Evolutionary conservation across 2,329 filamentous ascomycete species (phyloP).

Genomic region (Aspergillus texensis): DNA sequence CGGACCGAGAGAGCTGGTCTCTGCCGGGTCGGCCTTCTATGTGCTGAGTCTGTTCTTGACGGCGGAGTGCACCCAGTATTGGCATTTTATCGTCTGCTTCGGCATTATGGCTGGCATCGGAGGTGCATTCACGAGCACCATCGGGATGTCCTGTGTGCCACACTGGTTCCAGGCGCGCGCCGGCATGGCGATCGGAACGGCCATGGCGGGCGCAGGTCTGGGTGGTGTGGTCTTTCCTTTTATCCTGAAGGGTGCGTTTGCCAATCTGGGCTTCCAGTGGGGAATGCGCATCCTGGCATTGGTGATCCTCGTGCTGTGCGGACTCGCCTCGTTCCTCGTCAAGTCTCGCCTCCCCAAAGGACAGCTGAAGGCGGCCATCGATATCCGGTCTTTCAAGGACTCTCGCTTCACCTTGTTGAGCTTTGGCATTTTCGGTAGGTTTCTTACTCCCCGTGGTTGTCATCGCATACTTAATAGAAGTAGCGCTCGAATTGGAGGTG

Average conservation of each 20-base stretch:
- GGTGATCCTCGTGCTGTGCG: slow-evolving; percentile 36
- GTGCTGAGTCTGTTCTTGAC: slow-evolving; percentile 48
- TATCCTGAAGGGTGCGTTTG: slow-evolving; percentile 37
- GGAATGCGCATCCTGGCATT: slow-evolving; percentile 42
- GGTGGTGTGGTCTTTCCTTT: slow-evolving; percentile 45
- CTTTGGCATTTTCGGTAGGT: slow-evolving; percentile 47
- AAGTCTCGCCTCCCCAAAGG: slow-evolving; percentile 40
- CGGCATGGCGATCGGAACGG: slow-evolving; percentile 44
- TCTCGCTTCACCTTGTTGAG: slow-evolving; percentile 49
- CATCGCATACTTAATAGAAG: not conserved
- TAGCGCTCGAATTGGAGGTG: slow-evolving; percentile 36
- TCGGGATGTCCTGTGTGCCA: slow-evolving; percentile 40
- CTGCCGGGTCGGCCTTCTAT: slow-evolving; percentile 43
- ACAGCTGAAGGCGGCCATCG: slow-evolving; percentile 39
- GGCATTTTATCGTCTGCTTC: slow-evolving; percentile 52
- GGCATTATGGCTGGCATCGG: slow-evolving; percentile 42
- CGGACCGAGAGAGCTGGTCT: slow-evolving; percentile 48
- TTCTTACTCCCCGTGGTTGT: fast-evolving
- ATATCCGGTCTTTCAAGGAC: slow-evolving; percentile 48
- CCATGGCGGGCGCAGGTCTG: slow-evolving; percentile 42
- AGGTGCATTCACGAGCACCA: slow-evolving; percentile 42
- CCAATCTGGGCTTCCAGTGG: slow-evolving; percentile 43
- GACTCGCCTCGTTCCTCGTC: slow-evolving; percentile 38
- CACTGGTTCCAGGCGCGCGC: slow-evolving; percentile 47
- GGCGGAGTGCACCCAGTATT: slow-evolving; percentile 51